These are phyloP conservation scores for Neurospora sp. DNA, from an alignment of 495 filamentous ascomycete species.

Conservation along the genomic window DNA sequence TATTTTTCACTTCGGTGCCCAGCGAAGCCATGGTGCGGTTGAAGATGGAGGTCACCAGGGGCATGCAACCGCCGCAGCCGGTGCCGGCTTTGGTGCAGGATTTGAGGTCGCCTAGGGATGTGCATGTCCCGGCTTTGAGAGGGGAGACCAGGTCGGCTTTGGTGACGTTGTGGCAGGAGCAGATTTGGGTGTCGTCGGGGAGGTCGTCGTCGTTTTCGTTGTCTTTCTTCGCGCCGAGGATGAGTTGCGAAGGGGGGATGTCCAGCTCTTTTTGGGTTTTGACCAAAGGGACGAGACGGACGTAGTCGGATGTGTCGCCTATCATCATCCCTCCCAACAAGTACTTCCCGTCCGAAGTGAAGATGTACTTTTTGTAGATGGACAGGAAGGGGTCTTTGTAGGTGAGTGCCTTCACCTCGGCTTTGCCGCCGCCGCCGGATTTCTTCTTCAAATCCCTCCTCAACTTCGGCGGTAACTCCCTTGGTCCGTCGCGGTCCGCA, in stretches of 20 bases:
- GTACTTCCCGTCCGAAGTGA: slow-evolving; percentile 86
- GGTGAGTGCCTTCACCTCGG: slow-evolving; percentile 71
- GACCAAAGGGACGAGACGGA: slow-evolving; percentile 90
- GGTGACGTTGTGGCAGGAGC: slow-evolving; percentile 91
- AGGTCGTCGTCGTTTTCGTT: slow-evolving; percentile 51
- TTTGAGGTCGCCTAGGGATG: slow-evolving; percentile 78
- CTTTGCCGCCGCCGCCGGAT: slow-evolving; percentile 26
- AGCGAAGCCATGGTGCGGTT: slow-evolving; percentile 84
- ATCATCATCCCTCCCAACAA: slow-evolving; percentile 98
- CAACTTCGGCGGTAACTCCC: slow-evolving; percentile 51
- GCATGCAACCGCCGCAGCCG: slow-evolving; percentile 91
- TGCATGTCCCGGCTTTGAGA: slow-evolving; percentile 77
- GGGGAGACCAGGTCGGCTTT: slow-evolving; percentile 70
- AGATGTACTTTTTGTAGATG: slow-evolving; percentile 96
- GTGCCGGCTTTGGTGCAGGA: slow-evolving; percentile 92
- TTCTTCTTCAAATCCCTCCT: slow-evolving; percentile 27
- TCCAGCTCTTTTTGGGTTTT: slow-evolving; percentile 79
- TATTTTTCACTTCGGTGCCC: slow-evolving; percentile 85
- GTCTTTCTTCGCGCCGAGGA: slow-evolving; percentile 68
- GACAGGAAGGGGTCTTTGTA: slow-evolving; percentile 90
- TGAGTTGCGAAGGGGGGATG: slow-evolving; percentile 78
- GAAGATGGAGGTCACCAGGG: slow-evolving; percentile 86
- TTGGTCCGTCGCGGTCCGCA: slow-evolving; percentile 80
- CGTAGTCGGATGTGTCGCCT: slow-evolving; percentile 87
- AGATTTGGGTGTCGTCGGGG: slow-evolving; percentile 82